Percentiles rank a stretch among this genome's conserved stretches.
Conservation (phyloP, 208 protist genomes). For the Crithidia expoeki region DNA sequence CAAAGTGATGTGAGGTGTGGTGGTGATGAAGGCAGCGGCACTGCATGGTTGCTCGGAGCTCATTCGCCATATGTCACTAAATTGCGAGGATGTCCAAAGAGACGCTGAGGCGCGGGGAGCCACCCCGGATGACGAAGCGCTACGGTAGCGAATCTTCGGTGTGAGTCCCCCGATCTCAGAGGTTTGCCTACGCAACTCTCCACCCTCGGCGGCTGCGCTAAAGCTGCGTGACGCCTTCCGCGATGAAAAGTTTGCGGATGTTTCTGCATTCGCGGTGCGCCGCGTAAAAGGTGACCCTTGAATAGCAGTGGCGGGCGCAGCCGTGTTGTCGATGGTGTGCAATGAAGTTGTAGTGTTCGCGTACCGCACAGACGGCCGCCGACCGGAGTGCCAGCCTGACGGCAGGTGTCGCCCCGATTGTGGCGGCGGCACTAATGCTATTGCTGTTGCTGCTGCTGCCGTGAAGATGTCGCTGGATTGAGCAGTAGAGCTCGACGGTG, state of each 20-base stretch:
- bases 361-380: constrained; percentile 2
- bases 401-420: constrained; percentile 1
- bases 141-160: constrained; percentile 24
- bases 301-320: neutral
- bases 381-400: constrained; percentile 1
- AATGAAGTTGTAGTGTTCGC: neutral
- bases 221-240: constrained; percentile 1
- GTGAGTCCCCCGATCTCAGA: constrained; percentile 2
- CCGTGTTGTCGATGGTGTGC: neutral
- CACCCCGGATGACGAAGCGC: neutral
- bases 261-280: neutral
- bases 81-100: neutral
- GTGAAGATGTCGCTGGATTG: neutral
- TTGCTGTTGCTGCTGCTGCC: neutral
- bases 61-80: neutral
- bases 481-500: constrained; percentile 9
- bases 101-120: neutral
- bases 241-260: neutral
- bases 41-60: neutral
- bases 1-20: neutral
- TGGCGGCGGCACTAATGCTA: neutral
- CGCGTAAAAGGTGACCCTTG: neutral
- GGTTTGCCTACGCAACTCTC: neutral
- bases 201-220: neutral
- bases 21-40: no score